Evolutionary conservation across 139 green algal genomes (phyloP).

Genomic region (Coccomyxa sp.): DNA sequence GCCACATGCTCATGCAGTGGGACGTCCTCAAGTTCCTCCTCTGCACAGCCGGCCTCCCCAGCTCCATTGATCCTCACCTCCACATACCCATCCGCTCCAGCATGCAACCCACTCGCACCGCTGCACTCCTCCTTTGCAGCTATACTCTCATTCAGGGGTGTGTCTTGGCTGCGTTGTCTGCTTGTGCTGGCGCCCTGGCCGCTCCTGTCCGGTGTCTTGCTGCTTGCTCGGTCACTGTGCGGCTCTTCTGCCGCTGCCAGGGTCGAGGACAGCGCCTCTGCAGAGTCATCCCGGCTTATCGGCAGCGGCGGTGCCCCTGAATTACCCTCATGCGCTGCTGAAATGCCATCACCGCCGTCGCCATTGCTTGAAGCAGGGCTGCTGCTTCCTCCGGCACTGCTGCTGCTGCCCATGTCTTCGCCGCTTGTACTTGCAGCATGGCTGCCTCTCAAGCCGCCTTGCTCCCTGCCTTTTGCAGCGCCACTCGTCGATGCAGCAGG

Average conservation of each 20-base stretch:
- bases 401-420: neutral
- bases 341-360: neutral
- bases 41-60: no score
- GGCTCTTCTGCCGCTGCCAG: neutral
- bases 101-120: no score
- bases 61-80: no score
- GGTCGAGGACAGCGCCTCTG: neutral
- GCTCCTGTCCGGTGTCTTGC: neutral
- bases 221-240: neutral
- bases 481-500: no score
- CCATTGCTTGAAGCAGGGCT: neutral
- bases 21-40: no score
- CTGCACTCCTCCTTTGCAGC: no score
- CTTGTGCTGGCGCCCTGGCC: neutral
- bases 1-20: no score
- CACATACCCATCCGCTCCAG: no score
- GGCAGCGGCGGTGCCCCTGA: neutral
- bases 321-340: neutral
- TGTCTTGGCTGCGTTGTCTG: neutral
- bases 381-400: neutral
- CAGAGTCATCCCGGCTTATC: neutral
- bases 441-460: neutral
- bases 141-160: no score
- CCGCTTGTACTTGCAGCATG: neutral
- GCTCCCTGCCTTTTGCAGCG: neutral